Evolutionary conservation across 1,139 yeast genomes (phyloP).

Genomic region (Taphrina betulina): DNA sequence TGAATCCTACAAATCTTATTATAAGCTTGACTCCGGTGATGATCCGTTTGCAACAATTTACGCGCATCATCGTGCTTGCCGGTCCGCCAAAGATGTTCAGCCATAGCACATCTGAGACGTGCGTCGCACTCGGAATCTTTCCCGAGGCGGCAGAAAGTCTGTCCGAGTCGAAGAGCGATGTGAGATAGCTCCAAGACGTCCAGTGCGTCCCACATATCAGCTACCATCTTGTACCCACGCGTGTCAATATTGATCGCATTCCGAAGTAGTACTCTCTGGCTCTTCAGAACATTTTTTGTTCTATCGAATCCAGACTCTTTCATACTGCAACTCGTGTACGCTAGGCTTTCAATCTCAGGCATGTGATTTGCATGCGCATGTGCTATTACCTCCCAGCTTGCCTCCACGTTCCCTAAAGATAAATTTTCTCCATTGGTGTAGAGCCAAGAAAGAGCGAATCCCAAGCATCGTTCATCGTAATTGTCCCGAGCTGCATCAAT

Average conservation of each 20-base stretch:
- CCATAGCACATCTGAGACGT: neutral
- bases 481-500: slow-evolving; percentile 85
- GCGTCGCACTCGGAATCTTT: neutral
- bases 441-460: slow-evolving; percentile 77
- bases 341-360: neutral
- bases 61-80: slow-evolving; percentile 11
- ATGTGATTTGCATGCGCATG: slow-evolving; percentile 15
- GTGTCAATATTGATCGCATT: neutral
- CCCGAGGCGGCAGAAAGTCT: neutral
- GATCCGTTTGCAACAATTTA: slow-evolving; percentile 1
- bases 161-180: neutral
- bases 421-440: slow-evolving; percentile 54
- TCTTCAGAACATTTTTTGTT: neutral
- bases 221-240: neutral
- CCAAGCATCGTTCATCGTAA: slow-evolving; percentile 69
- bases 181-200: neutral
- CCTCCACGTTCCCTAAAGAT: slow-evolving; percentile 44
- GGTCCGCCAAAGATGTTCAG: neutral
- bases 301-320: neutral
- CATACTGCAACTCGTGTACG: neutral
- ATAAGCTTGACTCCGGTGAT: no score
- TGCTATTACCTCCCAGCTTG: slow-evolving; percentile 37
- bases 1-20: slow-evolving; percentile 6
- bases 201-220: neutral
- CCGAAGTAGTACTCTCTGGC: neutral